These are phyloP conservation scores for Agrocybe praecox DNA, from an alignment of 768 basidiomycete species.

Conservation along the genomic window DNA sequence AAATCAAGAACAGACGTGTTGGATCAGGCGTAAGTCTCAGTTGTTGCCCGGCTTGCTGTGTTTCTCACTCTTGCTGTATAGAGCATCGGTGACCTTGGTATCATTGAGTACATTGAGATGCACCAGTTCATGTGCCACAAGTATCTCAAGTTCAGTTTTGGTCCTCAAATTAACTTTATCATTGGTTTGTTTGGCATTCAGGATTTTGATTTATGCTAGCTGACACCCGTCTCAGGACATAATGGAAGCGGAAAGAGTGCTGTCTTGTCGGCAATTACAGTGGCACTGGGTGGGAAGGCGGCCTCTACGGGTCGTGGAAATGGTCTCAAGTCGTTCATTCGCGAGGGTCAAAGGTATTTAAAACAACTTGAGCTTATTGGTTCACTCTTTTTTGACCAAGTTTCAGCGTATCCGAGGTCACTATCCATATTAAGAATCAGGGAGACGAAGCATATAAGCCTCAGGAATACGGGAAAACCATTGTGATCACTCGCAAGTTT, in stretches of 20 bases:
- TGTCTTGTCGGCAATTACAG: conserved; percentile 87
- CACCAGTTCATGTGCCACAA: conserved; percentile 97
- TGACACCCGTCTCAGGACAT: conserved; percentile 54
- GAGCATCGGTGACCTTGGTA: conserved; percentile 84
- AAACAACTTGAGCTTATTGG: background rate
- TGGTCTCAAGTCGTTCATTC: conserved; percentile 84
- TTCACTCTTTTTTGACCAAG: background rate
- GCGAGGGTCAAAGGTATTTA: conserved; percentile 77
- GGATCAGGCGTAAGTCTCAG: conserved; percentile 45
- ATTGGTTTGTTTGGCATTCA: conserved; percentile 58
- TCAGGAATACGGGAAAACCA: conserved; percentile 83
- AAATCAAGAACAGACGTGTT: conserved; percentile 50
- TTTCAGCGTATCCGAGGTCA: conserved; percentile 69
- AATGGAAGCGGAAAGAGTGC: conserved; percentile 98
- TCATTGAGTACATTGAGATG: conserved; percentile 86
- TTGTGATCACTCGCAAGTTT: conserved; percentile 82
- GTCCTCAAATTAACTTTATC: conserved; percentile 96
- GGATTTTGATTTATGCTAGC: background rate
- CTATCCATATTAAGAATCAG: conserved; percentile 83
- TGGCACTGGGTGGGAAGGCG: conserved; percentile 94
- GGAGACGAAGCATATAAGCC: conserved; percentile 89
- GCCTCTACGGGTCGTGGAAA: conserved; percentile 86
- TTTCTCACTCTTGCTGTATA: conserved; percentile 25
- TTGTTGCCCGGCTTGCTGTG: background rate
- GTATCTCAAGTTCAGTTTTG: conserved; percentile 80